Evolutionary conservation across 2,329 filamentous ascomycete species (phyloP), one percentile per base, ranked within the genome.

Genomic region (Beauveria asiatica): DNA sequence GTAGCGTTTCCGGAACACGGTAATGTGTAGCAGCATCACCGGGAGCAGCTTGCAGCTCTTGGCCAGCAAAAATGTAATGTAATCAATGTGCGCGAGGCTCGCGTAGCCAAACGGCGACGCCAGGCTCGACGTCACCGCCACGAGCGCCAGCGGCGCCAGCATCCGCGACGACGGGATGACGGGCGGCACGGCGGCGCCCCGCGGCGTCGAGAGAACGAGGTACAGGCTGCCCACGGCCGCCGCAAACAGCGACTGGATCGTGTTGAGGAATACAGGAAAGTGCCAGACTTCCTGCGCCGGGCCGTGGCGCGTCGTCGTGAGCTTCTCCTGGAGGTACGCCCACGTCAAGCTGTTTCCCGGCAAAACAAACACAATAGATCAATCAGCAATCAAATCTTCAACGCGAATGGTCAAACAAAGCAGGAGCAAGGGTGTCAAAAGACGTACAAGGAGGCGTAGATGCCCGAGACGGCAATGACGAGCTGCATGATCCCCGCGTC

Each of bases 21-120:
- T 93, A 69, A 97, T 84, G 78, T 99, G 93, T 45, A 99, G 82
- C 69, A 94, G 87, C 94, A 99, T 97, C 70, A 99, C 94, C 3
- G 94, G 94, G n/a, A 99, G 85, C 21, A 99, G 83, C 78, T 99
- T 99, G 87, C 94, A 99, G 68, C 88, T 92, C 77, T 99, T 97
- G 67, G 94, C 93, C 46, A 99, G 88, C 67, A 97, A 90, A 76
- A 96, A 97, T 33, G 94, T 97, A 70, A 97, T 90, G 76, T 97
- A 97, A 82, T 97, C 94, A 75, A 97, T 92, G 73, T 97, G 92
- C 42, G 88, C 86, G 55, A 97, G 85, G 62, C 86, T 89, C 54
- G 94, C 92, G 75, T 97, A 97, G 67, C 93, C 94, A 70, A 97
- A 97, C 3, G 93, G 93, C n/a, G 88, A 92, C 44, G 93, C 92